Base-by-base conservation (phyloP, 1,139 yeast genomes). In the Arxiozyma bovina region DNA sequence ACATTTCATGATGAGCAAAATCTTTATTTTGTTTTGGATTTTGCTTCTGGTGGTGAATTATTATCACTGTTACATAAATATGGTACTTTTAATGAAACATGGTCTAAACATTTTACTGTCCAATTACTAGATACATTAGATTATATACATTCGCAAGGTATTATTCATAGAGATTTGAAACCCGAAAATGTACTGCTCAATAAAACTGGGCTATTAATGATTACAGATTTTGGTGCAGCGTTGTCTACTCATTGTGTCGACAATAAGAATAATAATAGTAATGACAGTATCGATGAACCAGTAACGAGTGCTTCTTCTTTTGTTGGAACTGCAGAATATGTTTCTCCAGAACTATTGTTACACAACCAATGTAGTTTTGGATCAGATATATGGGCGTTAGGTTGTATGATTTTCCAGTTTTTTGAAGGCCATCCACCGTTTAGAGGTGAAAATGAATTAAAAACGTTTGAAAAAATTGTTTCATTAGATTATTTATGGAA, bases 1-100 rank as follows among this genome's bases (percentile, higher is more conserved):
- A 93, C 99, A 0, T 93, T 93, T 69, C 99, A 93, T 68, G 99
- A 94, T 69, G 87, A 87, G 54, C 80, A 83, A 55, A 85, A 91
- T 17, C 75, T 94, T 51, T 93, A 90, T 70, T 94, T 89, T 72
- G 99, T 93, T 22, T 80, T 93, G 55, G 98, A 93, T 67, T 87
- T 81, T 68, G 98, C 99, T 0, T 80, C 95, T 47, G 87, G 89
- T 61, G 99, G 99, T 9, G 99, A 93, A 70, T 74, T 93, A 45
- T 75, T 94, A 54, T 79, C 90, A 2, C 75, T 91, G 58, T 82
- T 93, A 59, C 87, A 91, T 64, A 81, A 82, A 61, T 75, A 85
- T 64, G 91, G 90, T 8, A 82, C 94, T 0, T 74, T 93, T 48
- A 87, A 84, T 65, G 96, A 90, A 66, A 79, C 77, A 4, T 82